These are phyloP conservation scores for Misopates orontium DNA, from an alignment of 257 asterid genomes.

Conservation along the genomic window DNA sequence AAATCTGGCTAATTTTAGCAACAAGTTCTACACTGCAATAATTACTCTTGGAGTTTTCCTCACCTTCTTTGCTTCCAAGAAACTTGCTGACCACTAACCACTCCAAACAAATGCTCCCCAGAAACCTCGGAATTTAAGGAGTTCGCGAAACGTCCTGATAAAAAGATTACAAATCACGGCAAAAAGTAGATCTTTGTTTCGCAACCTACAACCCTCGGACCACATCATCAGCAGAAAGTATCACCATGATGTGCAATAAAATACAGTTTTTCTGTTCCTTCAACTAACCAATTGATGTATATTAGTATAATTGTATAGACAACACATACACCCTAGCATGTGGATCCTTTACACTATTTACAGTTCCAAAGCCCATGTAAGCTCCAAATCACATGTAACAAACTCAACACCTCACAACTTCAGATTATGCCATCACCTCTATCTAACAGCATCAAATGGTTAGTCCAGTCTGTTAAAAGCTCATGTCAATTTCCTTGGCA, in stretches of 20 bases:
- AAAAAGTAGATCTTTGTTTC: neutral
- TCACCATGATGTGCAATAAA: too few species aligned
- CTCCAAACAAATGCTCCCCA: slow-evolving; percentile 69
- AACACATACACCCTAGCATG: too few species aligned
- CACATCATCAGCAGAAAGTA: too few species aligned
- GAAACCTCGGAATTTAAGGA: slow-evolving; percentile 11
- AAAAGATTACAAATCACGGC: neutral
- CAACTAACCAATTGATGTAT: too few species aligned
- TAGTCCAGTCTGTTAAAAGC: too few species aligned
- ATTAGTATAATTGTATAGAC: neutral
- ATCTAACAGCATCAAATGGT: neutral
- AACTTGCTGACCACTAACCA: slow-evolving; percentile 73
- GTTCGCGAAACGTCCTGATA: neutral
- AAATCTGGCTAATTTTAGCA: slow-evolving; percentile 55
- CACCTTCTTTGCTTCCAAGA: slow-evolving; percentile 72
- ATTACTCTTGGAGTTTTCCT: slow-evolving; percentile 64
- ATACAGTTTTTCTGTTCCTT: neutral
- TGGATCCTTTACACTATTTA: too few species aligned
- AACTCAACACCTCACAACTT: too few species aligned
- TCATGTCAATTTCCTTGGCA: neutral
- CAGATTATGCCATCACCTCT: neutral
- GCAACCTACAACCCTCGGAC: too few species aligned
- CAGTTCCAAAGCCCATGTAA: too few species aligned
- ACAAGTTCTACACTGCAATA: slow-evolving; percentile 51
- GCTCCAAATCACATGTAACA: too few species aligned